Conservation (phyloP, 495 filamentous ascomycete species). For the Trichoderma gamsii region DNA sequence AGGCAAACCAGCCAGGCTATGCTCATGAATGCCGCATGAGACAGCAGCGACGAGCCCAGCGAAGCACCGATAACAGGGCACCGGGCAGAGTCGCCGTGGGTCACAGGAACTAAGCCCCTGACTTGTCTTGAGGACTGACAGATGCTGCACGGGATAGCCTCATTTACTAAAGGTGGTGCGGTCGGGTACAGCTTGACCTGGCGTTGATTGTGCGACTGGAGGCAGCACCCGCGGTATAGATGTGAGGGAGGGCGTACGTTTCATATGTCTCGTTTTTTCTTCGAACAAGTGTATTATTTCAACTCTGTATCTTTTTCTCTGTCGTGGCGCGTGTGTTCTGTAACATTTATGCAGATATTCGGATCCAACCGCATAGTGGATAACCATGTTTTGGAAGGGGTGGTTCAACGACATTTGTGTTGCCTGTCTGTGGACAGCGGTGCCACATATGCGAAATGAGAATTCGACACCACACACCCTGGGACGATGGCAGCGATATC, state of each 20-base stretch:
- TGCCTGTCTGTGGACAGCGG: too few species aligned
- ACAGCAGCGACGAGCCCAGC: constrained; percentile 17
- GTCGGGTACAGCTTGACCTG: not conserved
- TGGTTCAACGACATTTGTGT: too few species aligned
- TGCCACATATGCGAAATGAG: too few species aligned
- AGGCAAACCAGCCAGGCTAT: constrained; percentile 18
- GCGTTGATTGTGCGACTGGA: not conserved
- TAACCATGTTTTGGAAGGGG: too few species aligned
- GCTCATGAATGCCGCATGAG: constrained; percentile 19
- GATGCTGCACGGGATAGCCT: not conserved
- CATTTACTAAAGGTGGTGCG: not conserved
- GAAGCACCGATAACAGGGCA: not conserved
- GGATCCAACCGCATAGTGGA: too few species aligned
- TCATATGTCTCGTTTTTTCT: not conserved
- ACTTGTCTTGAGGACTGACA: not conserved
- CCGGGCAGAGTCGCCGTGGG: not conserved
- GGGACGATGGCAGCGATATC: too few species aligned
- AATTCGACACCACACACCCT: too few species aligned
- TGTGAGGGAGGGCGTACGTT: not conserved
- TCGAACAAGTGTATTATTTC: not conserved
- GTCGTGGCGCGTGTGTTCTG: too few species aligned
- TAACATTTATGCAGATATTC: too few species aligned
- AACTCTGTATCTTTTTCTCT: not conserved
- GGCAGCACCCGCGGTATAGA: not conserved
- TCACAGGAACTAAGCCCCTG: not conserved